These are phyloP conservation scores for Escallonia rubra DNA, from an alignment of 129 eudicot genomes.

Conservation along the genomic window DNA sequence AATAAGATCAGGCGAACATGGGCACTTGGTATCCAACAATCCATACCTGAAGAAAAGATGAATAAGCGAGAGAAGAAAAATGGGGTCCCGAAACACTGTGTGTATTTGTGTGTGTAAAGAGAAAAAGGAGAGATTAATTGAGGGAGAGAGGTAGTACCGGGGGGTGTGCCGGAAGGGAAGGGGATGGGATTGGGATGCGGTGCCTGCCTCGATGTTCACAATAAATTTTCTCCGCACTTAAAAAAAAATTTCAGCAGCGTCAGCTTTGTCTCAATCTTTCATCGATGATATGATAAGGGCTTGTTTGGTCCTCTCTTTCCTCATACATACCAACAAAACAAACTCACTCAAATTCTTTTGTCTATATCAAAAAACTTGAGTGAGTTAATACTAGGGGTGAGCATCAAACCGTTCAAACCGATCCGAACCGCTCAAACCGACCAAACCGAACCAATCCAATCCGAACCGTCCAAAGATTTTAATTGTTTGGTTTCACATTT, in stretches of 20 bases:
- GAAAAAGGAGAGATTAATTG: background rate
- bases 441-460: too few species aligned
- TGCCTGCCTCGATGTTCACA: background rate
- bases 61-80: background rate
- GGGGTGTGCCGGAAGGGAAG: background rate
- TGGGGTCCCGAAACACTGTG: background rate
- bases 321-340: background rate
- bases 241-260: background rate
- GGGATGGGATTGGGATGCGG: background rate
- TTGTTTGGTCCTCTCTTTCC: slow-evolving; percentile 1
- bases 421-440: too few species aligned
- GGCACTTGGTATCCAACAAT: too few species aligned
- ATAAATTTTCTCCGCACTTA: background rate
- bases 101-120: background rate
- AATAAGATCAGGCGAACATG: too few species aligned
- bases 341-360: background rate
- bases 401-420: too few species aligned
- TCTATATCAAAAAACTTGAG: too few species aligned
- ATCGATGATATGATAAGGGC: background rate
- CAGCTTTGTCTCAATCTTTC: background rate
- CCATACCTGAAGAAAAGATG: background rate
- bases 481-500: too few species aligned
- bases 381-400: too few species aligned
- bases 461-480: too few species aligned
- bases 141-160: background rate